These are phyloP conservation scores for Fusarium veterinarium DNA, from an alignment of 2,329 filamentous ascomycete genomes.

Conservation along the genomic window DNA sequence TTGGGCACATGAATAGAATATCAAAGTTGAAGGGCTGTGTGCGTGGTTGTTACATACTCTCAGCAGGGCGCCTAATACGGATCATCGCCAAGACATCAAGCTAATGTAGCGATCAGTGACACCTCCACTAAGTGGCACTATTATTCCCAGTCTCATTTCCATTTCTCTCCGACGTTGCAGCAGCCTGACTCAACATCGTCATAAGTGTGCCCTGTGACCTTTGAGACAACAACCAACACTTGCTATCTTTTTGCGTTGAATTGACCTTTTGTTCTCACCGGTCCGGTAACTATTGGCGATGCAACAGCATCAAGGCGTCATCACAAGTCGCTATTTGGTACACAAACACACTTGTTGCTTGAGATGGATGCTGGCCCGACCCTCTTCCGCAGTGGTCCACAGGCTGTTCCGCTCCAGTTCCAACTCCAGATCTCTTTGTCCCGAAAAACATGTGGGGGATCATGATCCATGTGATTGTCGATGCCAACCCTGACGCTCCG, in stretches of 20 bases:
- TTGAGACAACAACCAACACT: constrained; percentile 14
- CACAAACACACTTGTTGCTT: not conserved
- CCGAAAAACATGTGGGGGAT: constrained; percentile 35
- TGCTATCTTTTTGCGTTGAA: not conserved
- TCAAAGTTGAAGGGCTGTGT: not conserved
- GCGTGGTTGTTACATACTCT: constrained; percentile 7
- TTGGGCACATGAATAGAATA: not conserved
- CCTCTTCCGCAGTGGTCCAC: constrained; percentile 16
- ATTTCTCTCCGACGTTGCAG: constrained; percentile 23
- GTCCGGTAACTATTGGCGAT: not conserved
- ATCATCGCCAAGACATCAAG: constrained; percentile 24
- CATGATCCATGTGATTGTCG: constrained; percentile 30
- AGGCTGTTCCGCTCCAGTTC: constrained; percentile 12
- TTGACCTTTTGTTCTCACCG: constrained; percentile 2
- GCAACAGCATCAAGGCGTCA: constrained; percentile 3
- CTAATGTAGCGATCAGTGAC: not conserved
- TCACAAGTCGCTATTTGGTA: constrained; percentile 18
- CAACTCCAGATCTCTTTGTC: constrained; percentile 13
- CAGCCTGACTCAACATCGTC: constrained; percentile 5
- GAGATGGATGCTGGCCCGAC: not conserved
- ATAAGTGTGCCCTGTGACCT: constrained; percentile 16
- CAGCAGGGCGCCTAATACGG: constrained; percentile 22
- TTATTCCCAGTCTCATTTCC: constrained; percentile 38
- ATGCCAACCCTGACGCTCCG: constrained; percentile 28
- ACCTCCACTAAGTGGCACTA: constrained; percentile 20